phyloP scores from a whole-genome alignment of 129 eudicot species.

The Centaurea solstitialis region DNA sequence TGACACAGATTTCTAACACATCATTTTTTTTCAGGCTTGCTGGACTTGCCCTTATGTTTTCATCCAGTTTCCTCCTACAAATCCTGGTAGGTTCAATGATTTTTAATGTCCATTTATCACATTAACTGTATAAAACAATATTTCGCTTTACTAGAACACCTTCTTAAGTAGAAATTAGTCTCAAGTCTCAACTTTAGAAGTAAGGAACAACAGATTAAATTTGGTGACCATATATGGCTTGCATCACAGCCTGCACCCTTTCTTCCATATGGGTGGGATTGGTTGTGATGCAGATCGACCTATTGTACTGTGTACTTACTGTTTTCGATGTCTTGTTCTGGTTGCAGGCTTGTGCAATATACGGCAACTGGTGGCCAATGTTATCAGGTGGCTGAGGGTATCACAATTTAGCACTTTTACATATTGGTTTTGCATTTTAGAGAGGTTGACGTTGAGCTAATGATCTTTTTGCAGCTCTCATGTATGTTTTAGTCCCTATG shows the following conservation, averaged over 20 bases:
- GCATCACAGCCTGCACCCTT: neutral
- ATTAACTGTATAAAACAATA: neutral
- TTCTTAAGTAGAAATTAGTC: neutral
- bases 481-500: constrained; percentile 97
- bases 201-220: neutral
- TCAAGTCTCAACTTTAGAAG: neutral
- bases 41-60: constrained; percentile 96
- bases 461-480: constrained; percentile 67
- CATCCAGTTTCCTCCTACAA: constrained; percentile 85
- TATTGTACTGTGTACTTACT: neutral
- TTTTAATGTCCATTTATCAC: neutral
- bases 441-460: constrained; percentile 5
- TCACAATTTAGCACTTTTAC: neutral
- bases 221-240: neutral
- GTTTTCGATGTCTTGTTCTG: constrained; percentile 13
- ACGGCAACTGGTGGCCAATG: constrained; percentile 98
- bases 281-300: neutral
- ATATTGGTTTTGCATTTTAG: neutral
- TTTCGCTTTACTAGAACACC: neutral
- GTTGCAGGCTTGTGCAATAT: constrained; percentile 88
- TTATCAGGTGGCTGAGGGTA: constrained; percentile 66
- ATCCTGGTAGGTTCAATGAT: constrained; percentile 54
- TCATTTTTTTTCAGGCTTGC: constrained; percentile 64
- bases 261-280: neutral
- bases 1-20: constrained; percentile 3